Conservation (phyloP, 2,329 filamentous ascomycete species). For the Pseudonectria foliicola region DNA sequence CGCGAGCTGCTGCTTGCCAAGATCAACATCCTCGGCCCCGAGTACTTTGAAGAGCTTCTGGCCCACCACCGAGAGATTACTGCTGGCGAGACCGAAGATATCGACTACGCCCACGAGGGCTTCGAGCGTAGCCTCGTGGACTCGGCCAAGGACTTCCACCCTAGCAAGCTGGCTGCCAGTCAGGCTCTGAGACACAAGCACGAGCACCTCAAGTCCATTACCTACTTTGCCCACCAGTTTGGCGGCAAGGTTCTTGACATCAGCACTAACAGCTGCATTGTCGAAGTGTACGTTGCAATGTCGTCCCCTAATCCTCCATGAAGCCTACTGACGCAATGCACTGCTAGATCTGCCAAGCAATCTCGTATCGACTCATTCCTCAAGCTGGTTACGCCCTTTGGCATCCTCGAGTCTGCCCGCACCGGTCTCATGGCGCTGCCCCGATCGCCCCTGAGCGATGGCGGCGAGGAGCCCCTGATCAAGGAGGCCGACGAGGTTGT, state of each 20-base stretch:
- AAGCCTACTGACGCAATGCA: not conserved
- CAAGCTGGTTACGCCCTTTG: constrained; percentile 89
- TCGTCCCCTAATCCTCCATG: not conserved
- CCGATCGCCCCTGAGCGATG: constrained; percentile 76
- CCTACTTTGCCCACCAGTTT: constrained; percentile 94
- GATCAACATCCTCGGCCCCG: constrained; percentile 90
- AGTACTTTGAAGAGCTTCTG: constrained; percentile 96
- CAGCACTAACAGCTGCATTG: constrained; percentile 96
- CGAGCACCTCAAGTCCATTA: constrained; percentile 93
- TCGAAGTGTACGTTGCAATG: constrained; percentile 69
- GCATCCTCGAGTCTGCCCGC: constrained; percentile 90
- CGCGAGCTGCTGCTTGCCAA: constrained; percentile 92
- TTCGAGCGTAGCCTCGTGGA: constrained; percentile 37
- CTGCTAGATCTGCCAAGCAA: constrained; percentile 77
- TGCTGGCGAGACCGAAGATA: constrained; percentile 32
- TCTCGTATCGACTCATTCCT: constrained; percentile 94
- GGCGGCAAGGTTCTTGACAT: constrained; percentile 97
- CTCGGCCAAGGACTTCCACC: constrained; percentile 69
- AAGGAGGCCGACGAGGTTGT: constrained; percentile 95
- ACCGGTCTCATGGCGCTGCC: constrained; percentile 97
- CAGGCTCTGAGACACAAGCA: constrained; percentile 95
- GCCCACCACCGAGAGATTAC: constrained; percentile 90
- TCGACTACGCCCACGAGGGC: constrained; percentile 37
- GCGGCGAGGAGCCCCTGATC: constrained; percentile 58
- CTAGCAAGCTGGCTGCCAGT: constrained; percentile 74